phyloP scores from a whole-genome alignment of 176 grass and related monocot genomes.

The Paspalum notatum region DNA sequence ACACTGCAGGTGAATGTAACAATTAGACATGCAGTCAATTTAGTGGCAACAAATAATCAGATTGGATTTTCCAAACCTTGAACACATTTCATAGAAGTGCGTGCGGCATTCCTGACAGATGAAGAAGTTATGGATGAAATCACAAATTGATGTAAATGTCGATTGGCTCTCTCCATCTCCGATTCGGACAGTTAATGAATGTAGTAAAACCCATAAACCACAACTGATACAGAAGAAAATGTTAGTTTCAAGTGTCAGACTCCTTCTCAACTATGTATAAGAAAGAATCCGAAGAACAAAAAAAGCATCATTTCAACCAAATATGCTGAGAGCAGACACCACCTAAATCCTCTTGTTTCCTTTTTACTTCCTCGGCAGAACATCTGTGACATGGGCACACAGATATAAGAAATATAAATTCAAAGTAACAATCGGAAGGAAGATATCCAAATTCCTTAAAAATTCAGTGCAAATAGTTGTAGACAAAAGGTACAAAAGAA shows the following conservation, averaged over 20 bases:
- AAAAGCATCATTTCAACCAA: constrained; percentile 23
- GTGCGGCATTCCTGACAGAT: constrained; percentile 87
- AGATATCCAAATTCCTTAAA: constrained; percentile 9
- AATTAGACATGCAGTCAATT: constrained; percentile 33
- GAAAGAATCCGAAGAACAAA: constrained; percentile 24
- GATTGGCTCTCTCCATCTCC: constrained; percentile 86
- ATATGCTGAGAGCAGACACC: constrained; percentile 11
- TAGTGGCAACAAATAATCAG: background rate
- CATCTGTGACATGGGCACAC: constrained; percentile 55
- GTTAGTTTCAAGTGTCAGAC: constrained; percentile 25
- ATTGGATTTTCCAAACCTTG: constrained; percentile 55
- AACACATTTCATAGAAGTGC: constrained; percentile 93
- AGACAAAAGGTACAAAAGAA: background rate
- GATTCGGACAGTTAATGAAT: constrained; percentile 79
- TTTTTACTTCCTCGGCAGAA: constrained; percentile 97
- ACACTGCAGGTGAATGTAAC: constrained; percentile 61
- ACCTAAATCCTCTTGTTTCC: constrained; percentile 98
- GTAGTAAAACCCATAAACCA: constrained; percentile 91
- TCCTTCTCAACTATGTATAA: constrained; percentile 3
- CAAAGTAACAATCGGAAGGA: constrained; percentile 14
- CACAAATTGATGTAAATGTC: constrained; percentile 82
- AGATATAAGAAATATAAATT: constrained; percentile 36
- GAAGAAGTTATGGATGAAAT: constrained; percentile 98
- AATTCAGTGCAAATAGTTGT: constrained; percentile 4
- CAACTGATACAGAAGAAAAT: constrained; percentile 62